These are phyloP conservation scores for Bjerkandera adusta DNA, from an alignment of 1,284 basidiomycete genomes.

Conservation along the genomic window DNA sequence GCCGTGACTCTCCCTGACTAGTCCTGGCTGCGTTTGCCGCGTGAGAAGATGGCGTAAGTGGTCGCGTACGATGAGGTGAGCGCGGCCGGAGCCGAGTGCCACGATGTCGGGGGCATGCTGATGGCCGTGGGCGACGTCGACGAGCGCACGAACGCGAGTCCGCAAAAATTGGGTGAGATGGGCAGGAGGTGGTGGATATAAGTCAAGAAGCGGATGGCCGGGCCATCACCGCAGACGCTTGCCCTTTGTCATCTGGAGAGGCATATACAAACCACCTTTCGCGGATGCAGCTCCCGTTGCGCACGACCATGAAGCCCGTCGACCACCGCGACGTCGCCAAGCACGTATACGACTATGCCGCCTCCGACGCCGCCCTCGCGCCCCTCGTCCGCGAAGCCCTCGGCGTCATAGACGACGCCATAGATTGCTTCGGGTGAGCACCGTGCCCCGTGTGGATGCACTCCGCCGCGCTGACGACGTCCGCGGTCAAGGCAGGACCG, in stretches of 20 bases:
- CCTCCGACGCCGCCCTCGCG: conserved; percentile 52
- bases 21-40: no score
- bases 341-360: conserved; percentile 60
- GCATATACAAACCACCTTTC: conserved; percentile 5
- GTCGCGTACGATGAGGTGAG: no score
- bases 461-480: conserved; percentile 7
- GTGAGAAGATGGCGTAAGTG: no score
- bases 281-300: conserved; percentile 8
- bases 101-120: no score
- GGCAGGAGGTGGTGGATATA: conserved; percentile 9
- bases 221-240: no score
- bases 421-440: conserved; percentile 78
- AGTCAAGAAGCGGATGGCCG: conserved; percentile 5
- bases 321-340: conserved; percentile 39
- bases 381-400: conserved; percentile 72
- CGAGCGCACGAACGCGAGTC: no score
- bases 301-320: conserved; percentile 19
- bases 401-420: conserved; percentile 70
- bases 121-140: no score
- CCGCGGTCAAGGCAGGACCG: conserved; percentile 49
- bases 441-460: conserved; percentile 3
- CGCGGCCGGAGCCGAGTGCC: no score
- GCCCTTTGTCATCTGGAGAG: not conserved
- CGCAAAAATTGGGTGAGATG: conserved; percentile 2
- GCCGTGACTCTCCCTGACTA: no score